Conservation (phyloP, 345 rosid genomes). For the Hypericum perforatum region DNA sequence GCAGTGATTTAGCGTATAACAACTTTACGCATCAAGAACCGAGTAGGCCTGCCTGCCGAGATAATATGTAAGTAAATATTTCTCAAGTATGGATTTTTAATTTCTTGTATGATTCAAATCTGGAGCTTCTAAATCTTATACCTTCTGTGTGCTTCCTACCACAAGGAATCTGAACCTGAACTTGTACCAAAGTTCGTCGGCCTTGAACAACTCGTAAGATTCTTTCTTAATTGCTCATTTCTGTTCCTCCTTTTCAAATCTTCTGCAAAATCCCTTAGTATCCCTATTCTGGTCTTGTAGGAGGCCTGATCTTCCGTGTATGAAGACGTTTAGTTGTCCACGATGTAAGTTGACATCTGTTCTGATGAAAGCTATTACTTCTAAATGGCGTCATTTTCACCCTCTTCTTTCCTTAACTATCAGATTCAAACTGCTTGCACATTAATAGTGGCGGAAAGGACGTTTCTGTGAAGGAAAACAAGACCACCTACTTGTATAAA, state of each 20-base stretch:
- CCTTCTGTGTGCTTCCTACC: background rate
- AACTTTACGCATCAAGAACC: slow-evolving; percentile 46
- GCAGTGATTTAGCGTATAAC: slow-evolving; percentile 76
- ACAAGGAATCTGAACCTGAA: slow-evolving; percentile 42
- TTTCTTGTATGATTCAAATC: background rate
- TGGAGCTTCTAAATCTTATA: background rate
- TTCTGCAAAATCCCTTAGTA: background rate
- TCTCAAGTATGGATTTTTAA: slow-evolving; percentile 7
- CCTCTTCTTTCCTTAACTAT: background rate
- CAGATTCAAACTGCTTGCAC: slow-evolving; percentile 10
- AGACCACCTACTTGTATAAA: slow-evolving; percentile 3
- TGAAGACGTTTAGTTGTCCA: slow-evolving; percentile 39
- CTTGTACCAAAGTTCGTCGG: slow-evolving; percentile 44
- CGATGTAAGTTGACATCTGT: slow-evolving; percentile 48
- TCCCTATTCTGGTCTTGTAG: slow-evolving; percentile 14
- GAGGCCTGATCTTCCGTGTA: slow-evolving; percentile 42
- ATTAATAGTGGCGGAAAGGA: slow-evolving; percentile 15
- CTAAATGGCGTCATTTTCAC: background rate
- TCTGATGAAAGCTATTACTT: too few relatives aligned
- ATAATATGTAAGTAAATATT: slow-evolving; percentile 32
- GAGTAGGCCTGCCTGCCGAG: slow-evolving; percentile 37
- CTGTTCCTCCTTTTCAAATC: background rate
- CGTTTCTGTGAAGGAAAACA: slow-evolving; percentile 1
- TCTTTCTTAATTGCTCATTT: slow-evolving; percentile 3
- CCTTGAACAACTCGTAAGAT: slow-evolving; percentile 34